Base-by-base conservation (phyloP, 2,329 filamentous ascomycete species). In the Celoporthe dispersa region DNA sequence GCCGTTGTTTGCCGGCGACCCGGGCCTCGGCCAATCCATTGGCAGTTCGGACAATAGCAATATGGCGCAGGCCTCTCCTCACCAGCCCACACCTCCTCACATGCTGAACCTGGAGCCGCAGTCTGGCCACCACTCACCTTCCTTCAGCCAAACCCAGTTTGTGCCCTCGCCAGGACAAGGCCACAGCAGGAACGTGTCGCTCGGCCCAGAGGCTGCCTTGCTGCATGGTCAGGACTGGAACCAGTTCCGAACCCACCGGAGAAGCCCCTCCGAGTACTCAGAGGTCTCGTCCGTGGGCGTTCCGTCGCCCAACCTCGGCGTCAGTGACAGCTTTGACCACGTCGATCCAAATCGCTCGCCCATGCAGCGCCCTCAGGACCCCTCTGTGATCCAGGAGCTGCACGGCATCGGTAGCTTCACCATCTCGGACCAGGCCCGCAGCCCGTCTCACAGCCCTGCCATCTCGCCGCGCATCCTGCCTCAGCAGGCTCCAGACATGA, bases 221-320 rank as follows among this genome's bases (percentile, higher is more conserved):
- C 79, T 87, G 37, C 83, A 82, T 2, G 82, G 80, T n/a, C 86
- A 88, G 73, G 86, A 89, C 70, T 89, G 87, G 87, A 84, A 75
- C 57, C 86, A 88, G 71, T 98, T 97, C 77, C 91, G 93, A 74
- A 85, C 88, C n/a, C 95, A 98, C 78, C 88, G 94, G 75, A 89
- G 94, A 76, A 90, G 89, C 51, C 92, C 93, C 0, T 98, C 94
- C n/a, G 95, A 98, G 75, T 94, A 91, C 76, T 97, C 94, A 2
- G 95, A 98, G 74, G 91, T 97, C 7, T 97, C 91, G 6, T 97
- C 94, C 25, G 92, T 91, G 22, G 90, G 92, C 31, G 92, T 91
- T 33, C 75, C 76, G 39, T 98, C 95, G 25, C 95, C 95, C 3
- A 94, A 93, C 77, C 82, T 97, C 69, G 87, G 87, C 37, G 91